These are phyloP conservation scores for Achaetomiella virescens DNA, from an alignment of 495 filamentous ascomycete species.

Conservation along the genomic window DNA sequence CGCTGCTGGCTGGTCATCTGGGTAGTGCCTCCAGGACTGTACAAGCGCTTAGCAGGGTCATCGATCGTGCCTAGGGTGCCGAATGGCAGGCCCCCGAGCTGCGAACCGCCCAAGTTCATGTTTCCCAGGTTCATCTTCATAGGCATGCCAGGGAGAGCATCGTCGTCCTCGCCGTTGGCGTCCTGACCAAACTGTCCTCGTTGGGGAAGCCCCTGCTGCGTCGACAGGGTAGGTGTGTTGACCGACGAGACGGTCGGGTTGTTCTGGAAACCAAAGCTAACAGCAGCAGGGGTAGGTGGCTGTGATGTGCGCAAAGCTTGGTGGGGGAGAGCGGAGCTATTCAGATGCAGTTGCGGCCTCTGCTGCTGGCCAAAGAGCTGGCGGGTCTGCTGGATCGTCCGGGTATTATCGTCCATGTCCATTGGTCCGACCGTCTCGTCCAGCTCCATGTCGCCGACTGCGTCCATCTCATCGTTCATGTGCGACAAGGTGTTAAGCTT, in stretches of 20 bases:
- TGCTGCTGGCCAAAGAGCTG: constrained; percentile 69
- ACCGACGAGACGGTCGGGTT: constrained; percentile 98
- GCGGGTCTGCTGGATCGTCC: constrained; percentile 54
- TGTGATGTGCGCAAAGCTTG: constrained; percentile 80
- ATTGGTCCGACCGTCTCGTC: constrained; percentile 68
- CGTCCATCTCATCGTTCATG: constrained; percentile 67
- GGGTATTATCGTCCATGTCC: constrained; percentile 54
- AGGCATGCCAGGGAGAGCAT: constrained; percentile 55
- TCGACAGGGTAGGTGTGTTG: constrained; percentile 83
- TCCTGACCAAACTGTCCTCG: constrained; percentile 48
- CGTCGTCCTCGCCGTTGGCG: constrained; percentile 39
- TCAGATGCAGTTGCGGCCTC: constrained; percentile 67
- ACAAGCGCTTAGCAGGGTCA: constrained; percentile 89
- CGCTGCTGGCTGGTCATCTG: constrained; percentile 51
- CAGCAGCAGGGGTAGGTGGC: constrained; percentile 76
- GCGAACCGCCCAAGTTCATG: constrained; percentile 43
- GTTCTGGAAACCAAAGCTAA: constrained; percentile 70
- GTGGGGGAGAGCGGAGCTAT: constrained; percentile 56
- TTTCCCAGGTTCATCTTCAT: constrained; percentile 53
- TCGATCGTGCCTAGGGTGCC: constrained; percentile 63
- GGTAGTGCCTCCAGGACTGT: constrained; percentile 68
- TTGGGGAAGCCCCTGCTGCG: constrained; percentile 43
- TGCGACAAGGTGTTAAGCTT: constrained; percentile 33
- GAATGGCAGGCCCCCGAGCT: constrained; percentile 29
- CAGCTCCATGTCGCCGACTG: constrained; percentile 94